Conservation (phyloP, 2,329 filamentous ascomycete genomes). For the Verticillium klebahnii region DNA sequence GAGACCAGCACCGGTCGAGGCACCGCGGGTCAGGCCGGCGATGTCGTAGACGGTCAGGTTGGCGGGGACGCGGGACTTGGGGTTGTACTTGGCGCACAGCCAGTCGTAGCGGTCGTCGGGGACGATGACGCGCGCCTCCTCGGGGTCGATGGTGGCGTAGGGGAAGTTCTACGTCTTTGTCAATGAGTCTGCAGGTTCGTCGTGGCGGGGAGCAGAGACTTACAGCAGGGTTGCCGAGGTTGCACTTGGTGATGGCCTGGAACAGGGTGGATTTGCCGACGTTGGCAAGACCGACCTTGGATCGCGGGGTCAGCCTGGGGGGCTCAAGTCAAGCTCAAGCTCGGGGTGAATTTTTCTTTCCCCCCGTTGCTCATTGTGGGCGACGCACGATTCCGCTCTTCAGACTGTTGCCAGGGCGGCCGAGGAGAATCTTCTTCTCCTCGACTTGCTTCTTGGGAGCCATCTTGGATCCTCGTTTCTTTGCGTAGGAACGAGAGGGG, state of each 20-base stretch:
- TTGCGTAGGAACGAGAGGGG: slow-evolving; percentile 53
- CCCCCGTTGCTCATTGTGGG: slow-evolving; percentile 7
- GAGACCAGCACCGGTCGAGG: slow-evolving; percentile 94
- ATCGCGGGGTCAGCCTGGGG: not conserved
- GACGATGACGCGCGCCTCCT: slow-evolving; percentile 95
- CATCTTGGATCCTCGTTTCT: slow-evolving; percentile 68
- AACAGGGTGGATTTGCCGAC: slow-evolving; percentile 99
- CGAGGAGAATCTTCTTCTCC: slow-evolving; percentile 95
- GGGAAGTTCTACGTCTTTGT: slow-evolving; percentile 72
- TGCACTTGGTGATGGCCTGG: slow-evolving; percentile 98
- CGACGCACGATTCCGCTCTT: slow-evolving; percentile 94
- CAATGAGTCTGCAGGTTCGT: slow-evolving; percentile 23
- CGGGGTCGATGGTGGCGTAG: slow-evolving; percentile 97
- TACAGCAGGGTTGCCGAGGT: slow-evolving; percentile 94
- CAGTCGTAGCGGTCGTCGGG: slow-evolving; percentile 95
- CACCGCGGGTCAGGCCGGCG: slow-evolving; percentile 90
- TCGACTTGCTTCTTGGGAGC: slow-evolving; percentile 88
- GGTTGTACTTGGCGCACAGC: slow-evolving; percentile 94
- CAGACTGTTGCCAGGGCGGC: slow-evolving; percentile 93
- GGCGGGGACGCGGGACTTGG: slow-evolving; percentile 94
- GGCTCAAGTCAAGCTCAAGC: not conserved
- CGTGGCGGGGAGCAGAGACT: slow-evolving; percentile 34
- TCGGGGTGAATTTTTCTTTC: slow-evolving; percentile 1
- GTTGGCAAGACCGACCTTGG: slow-evolving; percentile 87
- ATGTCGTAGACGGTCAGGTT: slow-evolving; percentile 99